Evolutionary conservation across 2,329 filamentous ascomycete species (phyloP).

Genomic region (Aplosporella prunicola): DNA sequence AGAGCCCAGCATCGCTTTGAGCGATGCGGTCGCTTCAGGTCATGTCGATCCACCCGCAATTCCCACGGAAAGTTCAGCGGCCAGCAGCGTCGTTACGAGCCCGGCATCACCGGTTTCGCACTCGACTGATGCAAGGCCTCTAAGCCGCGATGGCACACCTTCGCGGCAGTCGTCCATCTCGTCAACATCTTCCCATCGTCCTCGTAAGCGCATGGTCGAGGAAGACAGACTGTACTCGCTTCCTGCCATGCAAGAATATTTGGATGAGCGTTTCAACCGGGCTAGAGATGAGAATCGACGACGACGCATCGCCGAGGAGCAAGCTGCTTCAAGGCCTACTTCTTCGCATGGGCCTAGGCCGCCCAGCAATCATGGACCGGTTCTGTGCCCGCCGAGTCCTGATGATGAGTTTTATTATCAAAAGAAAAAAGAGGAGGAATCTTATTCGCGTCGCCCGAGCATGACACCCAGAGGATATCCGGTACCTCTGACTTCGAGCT

Average conservation of each 20-base stretch:
- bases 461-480: constrained; percentile 4
- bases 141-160: constrained; percentile 16
- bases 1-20: constrained; percentile 54
- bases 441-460: neutral
- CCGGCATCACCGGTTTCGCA: constrained; percentile 35
- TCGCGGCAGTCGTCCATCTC: constrained; percentile 32
- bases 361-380: constrained; percentile 22
- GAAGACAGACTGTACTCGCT: constrained; percentile 5
- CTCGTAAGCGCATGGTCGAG: constrained; percentile 4
- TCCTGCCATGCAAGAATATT: constrained; percentile 10
- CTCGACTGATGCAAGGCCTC: no score
- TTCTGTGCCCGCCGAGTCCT: constrained; percentile 38
- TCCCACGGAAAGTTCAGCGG: constrained; percentile 32
- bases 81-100: constrained; percentile 25
- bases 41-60: constrained; percentile 43
- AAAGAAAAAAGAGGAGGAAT: neutral
- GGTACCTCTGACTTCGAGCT: constrained; percentile 29
- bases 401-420: constrained; percentile 29
- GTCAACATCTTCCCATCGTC: constrained; percentile 26
- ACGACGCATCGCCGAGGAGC: constrained; percentile 24
- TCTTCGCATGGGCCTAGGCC: constrained; percentile 11
- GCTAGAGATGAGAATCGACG: constrained; percentile 30
- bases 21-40: constrained; percentile 52
- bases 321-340: constrained; percentile 11
- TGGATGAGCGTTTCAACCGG: constrained; percentile 25